Percentiles rank a stretch among this genome's conserved stretches.
These are phyloP conservation scores for Ophiosphaerella korrae DNA, from an alignment of 2,329 filamentous ascomycete species.

Conservation along the genomic window DNA sequence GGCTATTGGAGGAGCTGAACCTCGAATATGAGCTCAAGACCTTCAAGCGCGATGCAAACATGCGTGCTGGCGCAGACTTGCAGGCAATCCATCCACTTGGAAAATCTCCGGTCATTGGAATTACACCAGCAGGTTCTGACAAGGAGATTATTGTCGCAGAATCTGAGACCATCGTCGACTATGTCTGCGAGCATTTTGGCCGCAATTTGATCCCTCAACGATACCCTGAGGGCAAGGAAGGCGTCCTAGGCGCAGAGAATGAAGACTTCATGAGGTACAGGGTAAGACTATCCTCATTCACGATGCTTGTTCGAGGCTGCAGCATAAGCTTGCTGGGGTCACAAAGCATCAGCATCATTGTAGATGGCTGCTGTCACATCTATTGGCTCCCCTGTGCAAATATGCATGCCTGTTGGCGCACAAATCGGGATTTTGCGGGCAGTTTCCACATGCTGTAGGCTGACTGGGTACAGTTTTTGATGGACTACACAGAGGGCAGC, in stretches of 20 bases:
- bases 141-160: slow-evolving; percentile 74
- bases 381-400: background rate
- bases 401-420: background rate
- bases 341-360: background rate
- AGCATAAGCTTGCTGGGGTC: background rate
- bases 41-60: slow-evolving; percentile 70
- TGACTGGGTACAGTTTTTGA: slow-evolving; percentile 50
- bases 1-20: slow-evolving; percentile 83
- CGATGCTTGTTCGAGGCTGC: background rate
- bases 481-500: slow-evolving; percentile 86
- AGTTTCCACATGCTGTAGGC: background rate
- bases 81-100: slow-evolving; percentile 82
- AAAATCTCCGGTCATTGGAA: slow-evolving; percentile 79
- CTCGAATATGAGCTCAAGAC: slow-evolving; percentile 79
- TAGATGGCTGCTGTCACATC: background rate
- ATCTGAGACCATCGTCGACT: slow-evolving; percentile 80
- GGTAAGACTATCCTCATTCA: slow-evolving; percentile 21
- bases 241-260: slow-evolving; percentile 61
- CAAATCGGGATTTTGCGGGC: background rate
- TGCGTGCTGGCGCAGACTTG: slow-evolving; percentile 75
- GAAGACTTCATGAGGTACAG: slow-evolving; percentile 65
- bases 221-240: slow-evolving; percentile 60
- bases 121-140: slow-evolving; percentile 57
- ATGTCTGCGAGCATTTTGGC: slow-evolving; percentile 73
- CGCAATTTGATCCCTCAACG: slow-evolving; percentile 57